Conservation (phyloP, 2,329 filamentous ascomycete species). For the Beauveria sp. region DNA sequence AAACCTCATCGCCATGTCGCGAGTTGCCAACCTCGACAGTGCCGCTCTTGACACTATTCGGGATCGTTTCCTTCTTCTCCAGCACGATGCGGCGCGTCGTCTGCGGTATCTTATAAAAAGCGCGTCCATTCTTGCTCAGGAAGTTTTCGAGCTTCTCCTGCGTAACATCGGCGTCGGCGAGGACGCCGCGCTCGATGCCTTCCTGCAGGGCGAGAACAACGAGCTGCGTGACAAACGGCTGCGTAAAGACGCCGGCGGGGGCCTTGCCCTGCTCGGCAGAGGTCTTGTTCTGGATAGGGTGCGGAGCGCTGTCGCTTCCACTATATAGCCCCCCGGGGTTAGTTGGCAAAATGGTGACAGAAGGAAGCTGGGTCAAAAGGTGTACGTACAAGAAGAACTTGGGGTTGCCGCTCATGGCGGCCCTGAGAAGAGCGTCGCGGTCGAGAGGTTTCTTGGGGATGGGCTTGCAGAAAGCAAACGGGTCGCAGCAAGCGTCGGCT, state of each 20-base stretch:
- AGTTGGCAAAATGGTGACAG: background rate
- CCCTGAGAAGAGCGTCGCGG: conserved; percentile 62
- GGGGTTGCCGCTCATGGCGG: conserved; percentile 48
- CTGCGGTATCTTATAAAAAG: conserved; percentile 42
- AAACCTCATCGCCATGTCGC: conserved; percentile 32
- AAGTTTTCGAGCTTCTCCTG: conserved; percentile 48
- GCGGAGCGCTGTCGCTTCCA: conserved; percentile 57
- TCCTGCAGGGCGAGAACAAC: conserved; percentile 56
- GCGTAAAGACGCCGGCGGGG: conserved; percentile 72
- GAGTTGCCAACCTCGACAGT: conserved; percentile 39
- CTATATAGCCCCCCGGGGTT: conserved; percentile 20
- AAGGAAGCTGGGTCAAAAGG: background rate
- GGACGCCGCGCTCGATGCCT: conserved; percentile 46
- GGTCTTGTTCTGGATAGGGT: conserved; percentile 52
- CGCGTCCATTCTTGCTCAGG: conserved; percentile 43
- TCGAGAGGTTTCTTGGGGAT: conserved; percentile 68
- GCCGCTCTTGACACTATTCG: conserved; percentile 29
- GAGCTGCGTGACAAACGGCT: conserved; percentile 60
- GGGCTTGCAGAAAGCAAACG: conserved; percentile 63
- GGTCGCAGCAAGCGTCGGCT: conserved; percentile 58
- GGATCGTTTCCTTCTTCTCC: conserved; percentile 35
- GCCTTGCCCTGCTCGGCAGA: conserved; percentile 40
- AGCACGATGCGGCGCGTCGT: conserved; percentile 24
- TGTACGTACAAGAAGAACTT: conserved; percentile 66
- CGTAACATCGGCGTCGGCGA: conserved; percentile 44